Percentiles rank a stretch among this genome's conserved stretches.
Evolutionary conservation across 306 rosid species (phyloP).

Genomic region (Vigna nakashimae): DNA sequence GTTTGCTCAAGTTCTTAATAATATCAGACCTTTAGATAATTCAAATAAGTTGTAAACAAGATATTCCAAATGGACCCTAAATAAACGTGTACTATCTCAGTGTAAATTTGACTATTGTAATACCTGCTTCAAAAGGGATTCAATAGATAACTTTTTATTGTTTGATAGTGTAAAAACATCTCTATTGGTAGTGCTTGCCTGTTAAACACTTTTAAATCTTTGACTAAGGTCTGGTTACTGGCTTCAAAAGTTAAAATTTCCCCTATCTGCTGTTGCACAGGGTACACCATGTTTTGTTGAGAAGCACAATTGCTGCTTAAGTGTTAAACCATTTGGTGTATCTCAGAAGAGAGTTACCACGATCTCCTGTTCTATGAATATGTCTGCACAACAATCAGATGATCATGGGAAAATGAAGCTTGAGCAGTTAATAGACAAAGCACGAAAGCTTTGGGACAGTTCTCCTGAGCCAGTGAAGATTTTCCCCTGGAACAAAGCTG

Average conservation of each 20-base stretch:
- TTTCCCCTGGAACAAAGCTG: constrained; percentile 79
- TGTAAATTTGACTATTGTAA: not conserved
- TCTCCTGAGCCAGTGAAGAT: constrained; percentile 83
- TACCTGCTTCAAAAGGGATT: not conserved
- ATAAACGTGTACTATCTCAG: not conserved
- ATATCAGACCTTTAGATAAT: not conserved
- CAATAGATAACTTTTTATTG: not conserved
- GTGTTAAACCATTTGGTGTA: constrained; percentile 47
- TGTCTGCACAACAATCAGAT: constrained; percentile 76
- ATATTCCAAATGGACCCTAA: not conserved
- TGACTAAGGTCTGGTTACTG: constrained; percentile 2
- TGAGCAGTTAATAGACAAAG: constrained; percentile 54
- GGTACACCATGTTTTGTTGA: constrained; percentile 32
- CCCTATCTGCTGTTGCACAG: constrained; percentile 42
- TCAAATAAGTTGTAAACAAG: not conserved
- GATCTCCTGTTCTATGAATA: constrained; percentile 61
- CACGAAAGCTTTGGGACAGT: constrained; percentile 71
- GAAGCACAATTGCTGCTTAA: constrained; percentile 42
- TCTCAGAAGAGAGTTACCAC: constrained; percentile 46
- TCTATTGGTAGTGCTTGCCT: not conserved
- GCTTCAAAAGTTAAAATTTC: constrained; percentile 15
- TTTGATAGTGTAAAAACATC: not conserved
- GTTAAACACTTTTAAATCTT: constrained; percentile 3
- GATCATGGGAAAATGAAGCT: constrained; percentile 56
- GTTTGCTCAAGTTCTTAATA: not conserved